Evolutionary conservation across 2,329 filamentous ascomycete species (phyloP), one percentile per base, ranked within the genome.

Genomic region (Colletotrichum brevisporum): DNA sequence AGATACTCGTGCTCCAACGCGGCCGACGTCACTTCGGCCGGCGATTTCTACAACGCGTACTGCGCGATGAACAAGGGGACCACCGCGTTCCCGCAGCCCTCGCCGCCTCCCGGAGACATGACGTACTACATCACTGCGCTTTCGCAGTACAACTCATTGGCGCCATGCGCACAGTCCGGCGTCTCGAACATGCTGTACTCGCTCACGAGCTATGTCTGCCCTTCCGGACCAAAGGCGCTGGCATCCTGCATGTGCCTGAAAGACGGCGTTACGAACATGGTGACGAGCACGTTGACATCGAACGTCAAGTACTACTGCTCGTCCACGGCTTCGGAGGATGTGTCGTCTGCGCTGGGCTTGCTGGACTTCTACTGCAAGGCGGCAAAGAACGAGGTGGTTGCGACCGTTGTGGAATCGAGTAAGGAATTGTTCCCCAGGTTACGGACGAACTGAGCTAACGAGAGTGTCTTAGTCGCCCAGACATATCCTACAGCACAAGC

Each of bases 91-190:
- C 84, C 85, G 1, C 71, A 75, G 4, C 81, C 84, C 1, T 76
- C 81, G 0, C 74, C 79, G 31, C 86, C 86, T 6, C 84, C 86
- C 0, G 86, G 87, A 51, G 81, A 87, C 69, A 86, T 89, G 82
- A 81, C 84, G 0, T 89, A 88, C 73, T 85, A 87, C 67, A 84
- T 89, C 65, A 87, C 85, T 1, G 86, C 83, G 13, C 75, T 89
- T 31, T 78, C 83, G 0, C 76, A 84, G 65, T 89, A 78, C 69
- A 81, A 78, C 50, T 78, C 81, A 0, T 77, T 89, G 0, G 80
- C 79, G 0, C 73, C 76, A 0, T 88, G 86, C 62, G 86, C 84
- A 1, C 78, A 82, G 63, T 76, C 72, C 0, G 86, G 79, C 0
- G 70, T 89, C 18, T 82, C 82, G 3, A 77, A 79, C 51, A 83